These are phyloP conservation scores for Coemansia sp. DNA, from an alignment of 192 early-diverging fungal genomes.

Conservation along the genomic window DNA sequence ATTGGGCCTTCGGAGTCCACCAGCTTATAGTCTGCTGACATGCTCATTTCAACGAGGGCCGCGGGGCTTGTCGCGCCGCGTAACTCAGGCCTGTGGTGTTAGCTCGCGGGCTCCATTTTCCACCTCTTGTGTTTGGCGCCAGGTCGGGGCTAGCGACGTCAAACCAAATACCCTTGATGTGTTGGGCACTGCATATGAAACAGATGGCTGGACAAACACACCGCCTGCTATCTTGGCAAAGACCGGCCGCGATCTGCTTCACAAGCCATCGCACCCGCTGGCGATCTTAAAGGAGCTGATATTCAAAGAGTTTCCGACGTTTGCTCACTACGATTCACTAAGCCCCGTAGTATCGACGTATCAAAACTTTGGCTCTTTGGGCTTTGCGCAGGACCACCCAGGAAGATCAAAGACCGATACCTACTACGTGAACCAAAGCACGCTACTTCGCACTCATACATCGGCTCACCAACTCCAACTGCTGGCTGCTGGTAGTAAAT, in stretches of 20 bases:
- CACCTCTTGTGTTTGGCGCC: not conserved
- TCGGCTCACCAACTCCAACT: constrained; percentile 92
- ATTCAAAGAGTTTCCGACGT: constrained; percentile 70
- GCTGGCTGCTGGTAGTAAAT: constrained; percentile 51
- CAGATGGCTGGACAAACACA: constrained; percentile 78
- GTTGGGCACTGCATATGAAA: constrained; percentile 24
- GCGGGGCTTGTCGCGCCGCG: not conserved
- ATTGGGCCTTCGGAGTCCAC: not conserved
- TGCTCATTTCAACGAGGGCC: not conserved
- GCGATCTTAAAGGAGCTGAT: constrained; percentile 81
- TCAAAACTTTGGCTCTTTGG: constrained; percentile 92
- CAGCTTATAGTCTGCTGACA: not conserved
- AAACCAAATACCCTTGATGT: constrained; percentile 4
- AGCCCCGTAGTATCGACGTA: constrained; percentile 80
- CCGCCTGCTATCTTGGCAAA: constrained; percentile 74
- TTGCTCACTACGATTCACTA: constrained; percentile 63
- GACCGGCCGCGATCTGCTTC: constrained; percentile 72
- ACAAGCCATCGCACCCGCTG: constrained; percentile 80
- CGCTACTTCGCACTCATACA: constrained; percentile 88
- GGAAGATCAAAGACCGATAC: constrained; percentile 82
- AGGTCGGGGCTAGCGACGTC: not conserved
- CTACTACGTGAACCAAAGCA: constrained; percentile 84
- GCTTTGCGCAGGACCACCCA: constrained; percentile 80
- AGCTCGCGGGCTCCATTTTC: not conserved
- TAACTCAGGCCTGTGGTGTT: not conserved